Evolutionary conservation across 2,329 filamentous ascomycete genomes (phyloP).

Genomic region (Monosporascus ibericus): DNA sequence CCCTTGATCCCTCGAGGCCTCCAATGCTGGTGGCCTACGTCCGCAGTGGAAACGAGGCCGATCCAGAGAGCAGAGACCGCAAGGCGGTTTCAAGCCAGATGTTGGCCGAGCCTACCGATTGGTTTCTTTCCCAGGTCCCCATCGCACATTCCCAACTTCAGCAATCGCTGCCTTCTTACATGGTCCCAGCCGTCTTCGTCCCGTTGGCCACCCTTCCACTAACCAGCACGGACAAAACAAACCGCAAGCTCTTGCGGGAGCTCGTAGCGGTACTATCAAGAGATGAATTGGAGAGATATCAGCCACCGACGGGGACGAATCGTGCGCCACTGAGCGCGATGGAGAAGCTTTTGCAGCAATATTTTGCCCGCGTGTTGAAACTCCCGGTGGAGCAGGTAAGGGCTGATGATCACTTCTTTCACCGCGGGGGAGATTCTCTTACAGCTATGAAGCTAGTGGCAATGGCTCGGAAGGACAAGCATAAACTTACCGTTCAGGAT

Average conservation of each 20-base stretch:
- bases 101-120: not conserved
- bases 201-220: constrained; percentile 22
- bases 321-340: too few species aligned
- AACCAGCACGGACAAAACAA: constrained; percentile 21
- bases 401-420: too few species aligned
- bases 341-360: constrained; percentile 4
- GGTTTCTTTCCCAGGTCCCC: not conserved
- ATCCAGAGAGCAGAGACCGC: too few species aligned
- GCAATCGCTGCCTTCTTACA: constrained; percentile 29
- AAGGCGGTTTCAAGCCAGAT: too few species aligned
- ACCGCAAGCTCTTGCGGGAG: constrained; percentile 29
- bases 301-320: constrained; percentile 17
- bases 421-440: too few species aligned
- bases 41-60: too few species aligned
- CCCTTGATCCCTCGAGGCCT: not conserved
- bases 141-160: constrained; percentile 21
- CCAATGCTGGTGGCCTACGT: too few species aligned
- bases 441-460: too few species aligned
- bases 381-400: constrained; percentile 33
- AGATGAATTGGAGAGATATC: too few species aligned
- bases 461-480: too few species aligned
- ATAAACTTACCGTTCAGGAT: too few species aligned
- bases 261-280: too few species aligned
- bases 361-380: constrained; percentile 28
- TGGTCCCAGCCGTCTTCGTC: constrained; percentile 28